Base-by-base conservation (phyloP, 148 eudicot genomes). In the Vaccinium macrocarpon region DNA sequence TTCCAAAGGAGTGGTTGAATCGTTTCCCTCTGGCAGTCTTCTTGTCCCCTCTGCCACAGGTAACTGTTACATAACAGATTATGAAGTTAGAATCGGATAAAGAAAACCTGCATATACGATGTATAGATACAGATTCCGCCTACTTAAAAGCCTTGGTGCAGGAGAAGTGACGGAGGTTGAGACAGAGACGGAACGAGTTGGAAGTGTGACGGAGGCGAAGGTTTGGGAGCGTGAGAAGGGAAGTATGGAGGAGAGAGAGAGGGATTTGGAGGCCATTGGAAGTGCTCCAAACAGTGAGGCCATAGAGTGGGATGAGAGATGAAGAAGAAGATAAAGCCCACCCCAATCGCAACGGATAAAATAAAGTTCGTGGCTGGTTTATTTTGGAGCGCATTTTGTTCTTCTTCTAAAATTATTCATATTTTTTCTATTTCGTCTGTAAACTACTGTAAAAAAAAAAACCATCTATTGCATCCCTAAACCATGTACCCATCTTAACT, bases 1-100 rank as follows among this genome's bases (percentile, higher is more conserved):
- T 92, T 83, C 95, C 95, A 57, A 91, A 91, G 79, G 95, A 91
- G 84, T 87, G 92, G 82, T 84, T 90, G 78, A 90, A 90, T 25
- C 95, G 92, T 83, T 92, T 92, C 80, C 95, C 93, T 84, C 86
- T 91, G 51, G 95, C 93, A 29, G 95, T 92, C 90, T 92, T 92
- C 91, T 83, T 88, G 83, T 92, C 95, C 35, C 93, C 93, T 88
- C 92, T 89, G 52, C 95, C 95, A 62, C 93, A 92, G 83, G 88
- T 90, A 89, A 92, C 95, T 91, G 82, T 62, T 72, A 61, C 16
- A 61, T 27, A 68, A 78, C 61, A 82, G 49, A 46, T 55, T 4
- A 13, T 14, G 73, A 10, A 32, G 52, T 61, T 27, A 27, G 8
- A 21, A 72, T 35, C 16, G 76, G 76, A 35, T 11, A 32, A 7